These are phyloP conservation scores for Phaeomoniella chlamydospora DNA, from an alignment of 2,329 filamentous ascomycete species.

Conservation along the genomic window DNA sequence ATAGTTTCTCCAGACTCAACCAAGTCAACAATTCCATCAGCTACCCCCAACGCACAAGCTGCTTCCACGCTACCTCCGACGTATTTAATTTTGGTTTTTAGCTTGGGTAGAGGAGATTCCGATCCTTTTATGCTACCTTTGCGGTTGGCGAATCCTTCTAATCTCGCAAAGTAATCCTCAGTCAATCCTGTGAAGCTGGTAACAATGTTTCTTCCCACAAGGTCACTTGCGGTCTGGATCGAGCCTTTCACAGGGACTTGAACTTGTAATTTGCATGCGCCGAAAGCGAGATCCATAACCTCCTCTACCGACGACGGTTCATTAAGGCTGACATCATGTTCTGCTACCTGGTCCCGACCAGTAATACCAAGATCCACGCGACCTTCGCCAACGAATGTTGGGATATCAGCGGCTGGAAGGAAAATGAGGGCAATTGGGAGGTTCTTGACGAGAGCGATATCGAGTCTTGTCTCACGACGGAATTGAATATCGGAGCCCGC, in stretches of 20 bases:
- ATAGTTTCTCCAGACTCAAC: constrained; percentile 98
- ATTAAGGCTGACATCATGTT: constrained; percentile 55
- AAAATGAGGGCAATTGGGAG: constrained; percentile 90
- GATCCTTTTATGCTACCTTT: constrained; percentile 18
- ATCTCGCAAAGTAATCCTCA: constrained; percentile 64
- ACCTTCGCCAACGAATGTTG: constrained; percentile 91
- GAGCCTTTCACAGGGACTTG: constrained; percentile 80
- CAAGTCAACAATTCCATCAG: constrained; percentile 93
- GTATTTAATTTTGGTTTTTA: constrained; percentile 82
- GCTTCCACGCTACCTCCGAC: constrained; percentile 95
- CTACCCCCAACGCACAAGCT: constrained; percentile 86
- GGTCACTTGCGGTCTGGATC: constrained; percentile 54
- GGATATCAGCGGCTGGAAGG: constrained; percentile 92
- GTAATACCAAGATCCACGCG: constrained; percentile 91
- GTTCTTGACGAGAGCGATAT: constrained; percentile 97
- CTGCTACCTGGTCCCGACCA: constrained; percentile 78
- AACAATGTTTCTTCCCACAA: constrained; percentile 85
- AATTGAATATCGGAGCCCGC: constrained; percentile 94
- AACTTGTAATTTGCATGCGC: constrained; percentile 85
- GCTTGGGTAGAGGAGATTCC: constrained; percentile 29
- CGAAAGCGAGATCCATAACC: constrained; percentile 82
- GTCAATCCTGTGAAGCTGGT: constrained; percentile 87
- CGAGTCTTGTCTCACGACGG: constrained; percentile 81
- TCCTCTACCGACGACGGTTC: constrained; percentile 56
- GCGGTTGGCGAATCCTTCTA: constrained; percentile 42